phyloP scores from a whole-genome alignment of 345 rosid species.

The Populus nigra region DNA sequence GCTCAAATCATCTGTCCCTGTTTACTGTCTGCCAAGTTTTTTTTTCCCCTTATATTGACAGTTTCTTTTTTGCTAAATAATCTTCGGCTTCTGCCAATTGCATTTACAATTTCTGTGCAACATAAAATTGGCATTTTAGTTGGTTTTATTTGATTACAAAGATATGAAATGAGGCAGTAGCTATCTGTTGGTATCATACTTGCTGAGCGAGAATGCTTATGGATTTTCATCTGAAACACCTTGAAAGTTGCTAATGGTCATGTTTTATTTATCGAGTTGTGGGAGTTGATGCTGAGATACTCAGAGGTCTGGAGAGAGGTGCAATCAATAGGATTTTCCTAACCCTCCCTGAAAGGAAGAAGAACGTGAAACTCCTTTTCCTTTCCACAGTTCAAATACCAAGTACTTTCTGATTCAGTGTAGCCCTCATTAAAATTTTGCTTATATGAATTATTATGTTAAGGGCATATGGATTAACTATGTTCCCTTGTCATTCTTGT shows the following conservation, averaged over 20 bases:
- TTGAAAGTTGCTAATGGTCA: neutral
- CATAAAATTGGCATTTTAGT: neutral
- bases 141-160: neutral
- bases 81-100: neutral
- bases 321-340: no score
- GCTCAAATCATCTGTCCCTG: neutral
- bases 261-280: neutral
- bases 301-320: no score
- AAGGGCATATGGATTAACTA: neutral
- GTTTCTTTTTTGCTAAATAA: neutral
- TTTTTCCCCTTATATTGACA: neutral
- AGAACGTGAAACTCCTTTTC: no score
- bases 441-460: neutral
- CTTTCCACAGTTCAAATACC: neutral
- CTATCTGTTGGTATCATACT: neutral
- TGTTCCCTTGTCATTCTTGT: neutral
- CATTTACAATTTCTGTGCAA: neutral
- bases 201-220: neutral
- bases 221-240: neutral
- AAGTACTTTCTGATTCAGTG: neutral
- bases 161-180: slow-evolving; percentile 1
- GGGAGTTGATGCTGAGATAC: neutral
- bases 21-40: neutral
- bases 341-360: no score
- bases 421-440: neutral